Evolutionary conservation across 345 rosid species (phyloP).

Genomic region (Raphanus sativus): DNA sequence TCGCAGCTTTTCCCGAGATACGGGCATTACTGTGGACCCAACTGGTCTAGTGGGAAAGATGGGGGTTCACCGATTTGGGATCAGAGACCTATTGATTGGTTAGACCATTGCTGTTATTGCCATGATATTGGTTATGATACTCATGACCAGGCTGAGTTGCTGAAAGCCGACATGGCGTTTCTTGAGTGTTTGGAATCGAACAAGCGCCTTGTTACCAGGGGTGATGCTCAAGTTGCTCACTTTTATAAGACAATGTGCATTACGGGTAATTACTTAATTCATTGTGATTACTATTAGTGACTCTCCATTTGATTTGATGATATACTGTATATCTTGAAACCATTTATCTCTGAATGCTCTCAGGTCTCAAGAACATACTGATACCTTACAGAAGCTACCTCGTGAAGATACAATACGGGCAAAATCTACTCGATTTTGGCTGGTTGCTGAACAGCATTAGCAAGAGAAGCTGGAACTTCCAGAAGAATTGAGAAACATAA

Average conservation of each 20-base stretch:
- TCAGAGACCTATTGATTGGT: constrained; percentile 91
- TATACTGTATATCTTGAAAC: background rate
- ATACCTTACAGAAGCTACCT: constrained; percentile 85
- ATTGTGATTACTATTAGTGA: too few species aligned
- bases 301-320: too few species aligned
- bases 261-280: constrained; percentile 47
- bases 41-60: constrained; percentile 97
- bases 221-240: constrained; percentile 65
- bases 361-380: constrained; percentile 77
- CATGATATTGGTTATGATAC: constrained; percentile 95
- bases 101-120: constrained; percentile 96
- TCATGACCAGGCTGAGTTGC: constrained; percentile 80
- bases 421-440: constrained; percentile 58
- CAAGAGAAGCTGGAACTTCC: constrained; percentile 57
- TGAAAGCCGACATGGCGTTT: constrained; percentile 84
- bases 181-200: constrained; percentile 85
- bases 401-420: constrained; percentile 54
- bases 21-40: constrained; percentile 97
- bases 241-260: constrained; percentile 86
- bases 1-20: constrained; percentile 91
- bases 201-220: constrained; percentile 52
- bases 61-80: constrained; percentile 86
- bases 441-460: constrained; percentile 57
- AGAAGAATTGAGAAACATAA: constrained; percentile 47
- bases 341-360: constrained; percentile 5